Evolutionary conservation across 768 basidiomycete species (phyloP).

Genomic region (Pholiota microspora): DNA sequence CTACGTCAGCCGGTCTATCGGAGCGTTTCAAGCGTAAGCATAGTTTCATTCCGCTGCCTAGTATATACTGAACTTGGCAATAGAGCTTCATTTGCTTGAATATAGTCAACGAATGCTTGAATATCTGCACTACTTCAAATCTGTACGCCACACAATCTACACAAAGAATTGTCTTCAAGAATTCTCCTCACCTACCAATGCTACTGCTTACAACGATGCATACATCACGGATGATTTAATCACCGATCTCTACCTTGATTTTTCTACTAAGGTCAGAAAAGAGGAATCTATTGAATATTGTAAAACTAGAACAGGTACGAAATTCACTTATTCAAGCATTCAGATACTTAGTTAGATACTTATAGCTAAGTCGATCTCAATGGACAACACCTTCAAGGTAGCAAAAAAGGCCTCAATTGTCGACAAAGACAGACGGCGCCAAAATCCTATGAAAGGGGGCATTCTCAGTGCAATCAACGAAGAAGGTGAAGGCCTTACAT

Average conservation of each 20-base stretch:
- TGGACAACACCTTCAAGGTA: slow-evolving; percentile 14
- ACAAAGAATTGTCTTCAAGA: background rate
- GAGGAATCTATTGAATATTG: slow-evolving; percentile 2
- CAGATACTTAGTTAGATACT: too few species aligned
- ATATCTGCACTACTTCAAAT: background rate
- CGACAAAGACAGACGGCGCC: background rate
- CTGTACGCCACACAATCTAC: background rate
- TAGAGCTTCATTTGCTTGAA: slow-evolving; percentile 11
- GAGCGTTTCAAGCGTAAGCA: slow-evolving; percentile 9
- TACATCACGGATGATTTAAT: slow-evolving; percentile 8
- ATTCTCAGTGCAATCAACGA: slow-evolving; percentile 11
- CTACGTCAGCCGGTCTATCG: slow-evolving; percentile 4
- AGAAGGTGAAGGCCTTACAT: slow-evolving; percentile 1
- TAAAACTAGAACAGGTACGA: slow-evolving; percentile 9
- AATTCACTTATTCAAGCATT: too few species aligned
- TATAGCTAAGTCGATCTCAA: slow-evolving; percentile 6
- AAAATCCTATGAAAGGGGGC: slow-evolving; percentile 4
- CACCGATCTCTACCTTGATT: slow-evolving; percentile 7
- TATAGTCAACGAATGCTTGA: background rate
- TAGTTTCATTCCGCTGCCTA: background rate
- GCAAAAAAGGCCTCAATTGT: slow-evolving; percentile 8
- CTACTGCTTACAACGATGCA: background rate
- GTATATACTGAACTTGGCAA: background rate
- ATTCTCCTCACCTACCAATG: background rate
- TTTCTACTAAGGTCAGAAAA: background rate